Evolutionary conservation across 371 early-diverging fungal genomes (phyloP), one percentile per base, ranked within the genome.

Genomic region (Apophysomyces elegans): DNA sequence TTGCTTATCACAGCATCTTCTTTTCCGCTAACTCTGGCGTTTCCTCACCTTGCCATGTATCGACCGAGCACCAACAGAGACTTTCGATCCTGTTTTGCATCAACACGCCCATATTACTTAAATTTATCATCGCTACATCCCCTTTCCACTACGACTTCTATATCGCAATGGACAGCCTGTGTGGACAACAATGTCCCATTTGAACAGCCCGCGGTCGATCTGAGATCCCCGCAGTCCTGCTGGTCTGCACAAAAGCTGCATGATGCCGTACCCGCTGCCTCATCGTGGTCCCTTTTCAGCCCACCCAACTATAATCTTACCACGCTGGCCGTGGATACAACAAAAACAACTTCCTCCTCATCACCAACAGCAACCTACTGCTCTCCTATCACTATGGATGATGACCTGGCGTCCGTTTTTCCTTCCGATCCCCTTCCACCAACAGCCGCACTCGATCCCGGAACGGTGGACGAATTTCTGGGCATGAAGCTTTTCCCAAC

Each of bases 391-490:
- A 50, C 18, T 8, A 50, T 50, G 54, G 54, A 50, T 4, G 54
- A 50, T 11, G 54, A 50, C 35, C 54, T 50, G 21, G 54, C 54
- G 21, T 50, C 54, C 16, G 21, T 50, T 11, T 50, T 50, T 21
- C 21, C 54, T 26, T 50, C 54, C 21, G 54, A 50, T 21, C 54
- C 54, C 21, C 54, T 50, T 21, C 54, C 54, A 21, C 54, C 54
- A 21, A 50, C 54, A 21, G 54, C 54, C 21, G 54, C 54, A 26
- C 54, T 50, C 21, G 54, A 50, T 50, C 54, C 54, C 11, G 54
- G 54, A 9, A 18, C 54, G 0, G 54, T 50, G 21, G 54, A 50
- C n/a, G 54, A 50, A 11, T 21, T 6, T 21, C 54, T 50, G 32
- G 21, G 21, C 21, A 50, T 50, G 21, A 16, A 50, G 21, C 21